Evolutionary conservation across 1,284 basidiomycete species (phyloP).

Genomic region (Pseudozyma tsukubaensis): DNA sequence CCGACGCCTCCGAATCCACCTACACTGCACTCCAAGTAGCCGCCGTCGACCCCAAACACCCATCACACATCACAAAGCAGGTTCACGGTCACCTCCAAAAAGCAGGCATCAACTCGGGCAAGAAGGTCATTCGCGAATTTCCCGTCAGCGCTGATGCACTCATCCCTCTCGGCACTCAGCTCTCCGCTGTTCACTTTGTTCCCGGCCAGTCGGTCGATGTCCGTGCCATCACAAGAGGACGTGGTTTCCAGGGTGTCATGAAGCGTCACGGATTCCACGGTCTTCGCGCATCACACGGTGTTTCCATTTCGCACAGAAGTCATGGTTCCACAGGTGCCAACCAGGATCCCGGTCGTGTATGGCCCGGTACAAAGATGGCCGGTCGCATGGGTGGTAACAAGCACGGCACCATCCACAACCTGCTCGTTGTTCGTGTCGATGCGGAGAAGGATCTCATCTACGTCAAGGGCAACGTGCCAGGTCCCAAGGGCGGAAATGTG

Average conservation of each 20-base stretch:
- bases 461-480: conserved; percentile 76
- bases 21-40: conserved; percentile 70
- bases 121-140: conserved; percentile 90
- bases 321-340: conserved; percentile 94
- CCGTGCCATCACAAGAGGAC: conserved; percentile 90
- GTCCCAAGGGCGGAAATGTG: conserved; percentile 72
- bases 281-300: conserved; percentile 93
- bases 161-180: conserved; percentile 85
- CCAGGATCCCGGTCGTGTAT: conserved; percentile 87
- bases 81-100: conserved; percentile 90
- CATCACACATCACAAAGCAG: conserved; percentile 77
- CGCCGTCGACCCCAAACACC: conserved; percentile 72
- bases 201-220: conserved; percentile 98
- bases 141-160: conserved; percentile 87
- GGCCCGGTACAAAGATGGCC: conserved; percentile 98
- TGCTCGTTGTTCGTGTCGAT: conserved; percentile 89
- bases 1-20: conserved; percentile 16
- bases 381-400: conserved; percentile 84
- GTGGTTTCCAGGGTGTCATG: conserved; percentile 97
- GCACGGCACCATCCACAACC: conserved; percentile 75
- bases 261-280: conserved; percentile 95
- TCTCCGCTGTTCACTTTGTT: conserved; percentile 95
- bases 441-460: conserved; percentile 85
- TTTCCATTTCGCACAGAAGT: conserved; percentile 91
- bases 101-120: conserved; percentile 80